A percentile compares a stretch with the other conserved stretches of the same genome.
phyloP scores from a whole-genome alignment of 805 yeast species.

The Torulaspora delbrueckii region DNA sequence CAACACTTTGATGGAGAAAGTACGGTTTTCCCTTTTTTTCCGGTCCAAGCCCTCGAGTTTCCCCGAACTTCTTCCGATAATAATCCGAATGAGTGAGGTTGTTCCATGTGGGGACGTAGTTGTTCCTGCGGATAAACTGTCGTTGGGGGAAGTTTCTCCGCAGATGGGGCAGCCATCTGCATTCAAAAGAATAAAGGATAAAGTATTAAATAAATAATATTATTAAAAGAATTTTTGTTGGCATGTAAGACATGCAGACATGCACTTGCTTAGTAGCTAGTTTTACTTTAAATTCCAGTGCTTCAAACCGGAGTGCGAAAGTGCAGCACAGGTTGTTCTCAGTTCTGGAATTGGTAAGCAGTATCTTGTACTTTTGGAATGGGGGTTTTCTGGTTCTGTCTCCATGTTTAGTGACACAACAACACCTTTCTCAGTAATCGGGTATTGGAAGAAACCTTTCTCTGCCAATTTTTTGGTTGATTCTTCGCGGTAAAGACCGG shows the following conservation, averaged over 20 bases:
- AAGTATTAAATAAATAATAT: neutral
- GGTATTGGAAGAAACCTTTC: slow-evolving; percentile 53
- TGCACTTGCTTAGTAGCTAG: neutral
- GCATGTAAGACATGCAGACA: neutral
- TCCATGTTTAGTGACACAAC: slow-evolving; percentile 74
- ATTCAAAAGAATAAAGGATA: neutral
- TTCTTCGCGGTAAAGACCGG: slow-evolving; percentile 39
- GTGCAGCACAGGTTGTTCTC: slow-evolving; percentile 28
- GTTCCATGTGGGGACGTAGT: neutral
- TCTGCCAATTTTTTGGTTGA: slow-evolving; percentile 16
- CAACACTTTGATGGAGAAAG: neutral
- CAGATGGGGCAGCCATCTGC: neutral
- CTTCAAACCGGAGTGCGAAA: slow-evolving; percentile 30
- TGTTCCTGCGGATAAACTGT: neutral
- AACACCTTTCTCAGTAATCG: slow-evolving; percentile 51
- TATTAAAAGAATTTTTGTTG: neutral
- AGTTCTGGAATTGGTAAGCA: slow-evolving; percentile 67
- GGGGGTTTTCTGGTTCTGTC: slow-evolving; percentile 44
- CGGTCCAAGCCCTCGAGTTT: neutral
- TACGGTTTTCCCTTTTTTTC: neutral
- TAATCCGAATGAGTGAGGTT: too few species aligned
- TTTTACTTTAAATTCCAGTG: slow-evolving; percentile 16
- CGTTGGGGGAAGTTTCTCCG: neutral
- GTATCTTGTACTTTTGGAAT: slow-evolving; percentile 57
- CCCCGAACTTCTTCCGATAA: neutral